phyloP scores from a whole-genome alignment of 345 rosid species.

The Limnanthes douglasii region DNA sequence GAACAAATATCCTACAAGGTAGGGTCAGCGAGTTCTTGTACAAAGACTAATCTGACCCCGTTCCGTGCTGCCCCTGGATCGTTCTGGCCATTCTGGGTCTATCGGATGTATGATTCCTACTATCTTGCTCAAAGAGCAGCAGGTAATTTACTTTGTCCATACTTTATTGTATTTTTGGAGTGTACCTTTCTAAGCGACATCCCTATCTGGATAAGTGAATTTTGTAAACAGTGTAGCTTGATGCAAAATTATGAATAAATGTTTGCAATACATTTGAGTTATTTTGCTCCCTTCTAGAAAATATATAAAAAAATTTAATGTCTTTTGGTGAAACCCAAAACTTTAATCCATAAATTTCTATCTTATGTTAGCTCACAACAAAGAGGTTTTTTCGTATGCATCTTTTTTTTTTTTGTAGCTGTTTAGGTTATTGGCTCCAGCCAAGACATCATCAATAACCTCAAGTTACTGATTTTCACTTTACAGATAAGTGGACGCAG shows the following conservation, averaged over 20 bases:
- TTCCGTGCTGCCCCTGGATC: constrained; percentile 41
- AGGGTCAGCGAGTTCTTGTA: constrained; percentile 13
- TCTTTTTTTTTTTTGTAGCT: too few species aligned
- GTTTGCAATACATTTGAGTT: too few species aligned
- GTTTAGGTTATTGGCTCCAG: neutral
- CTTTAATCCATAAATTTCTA: too few species aligned
- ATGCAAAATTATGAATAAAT: too few species aligned
- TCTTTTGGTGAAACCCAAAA: too few species aligned
- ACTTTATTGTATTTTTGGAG: neutral
- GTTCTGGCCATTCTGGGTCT: constrained; percentile 88
- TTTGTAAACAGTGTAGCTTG: too few species aligned
- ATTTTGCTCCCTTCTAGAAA: too few species aligned
- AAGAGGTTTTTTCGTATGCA: too few species aligned
- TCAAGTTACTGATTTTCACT: constrained; percentile 6
- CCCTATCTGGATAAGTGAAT: too few species aligned
- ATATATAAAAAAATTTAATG: too few species aligned
- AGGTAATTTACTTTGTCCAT: constrained; percentile 29
- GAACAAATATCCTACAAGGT: constrained; percentile 15
- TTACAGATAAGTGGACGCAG: constrained; percentile 90
- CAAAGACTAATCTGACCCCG: constrained; percentile 19
- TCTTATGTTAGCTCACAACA: too few species aligned
- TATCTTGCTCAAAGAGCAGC: constrained; percentile 76
- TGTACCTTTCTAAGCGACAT: too few species aligned
- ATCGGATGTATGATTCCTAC: constrained; percentile 71
- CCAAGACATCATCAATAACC: neutral